Evolutionary conservation across 768 basidiomycete genomes (phyloP), one percentile per base, ranked within the genome.

Genomic region (Mycena haematopus): DNA sequence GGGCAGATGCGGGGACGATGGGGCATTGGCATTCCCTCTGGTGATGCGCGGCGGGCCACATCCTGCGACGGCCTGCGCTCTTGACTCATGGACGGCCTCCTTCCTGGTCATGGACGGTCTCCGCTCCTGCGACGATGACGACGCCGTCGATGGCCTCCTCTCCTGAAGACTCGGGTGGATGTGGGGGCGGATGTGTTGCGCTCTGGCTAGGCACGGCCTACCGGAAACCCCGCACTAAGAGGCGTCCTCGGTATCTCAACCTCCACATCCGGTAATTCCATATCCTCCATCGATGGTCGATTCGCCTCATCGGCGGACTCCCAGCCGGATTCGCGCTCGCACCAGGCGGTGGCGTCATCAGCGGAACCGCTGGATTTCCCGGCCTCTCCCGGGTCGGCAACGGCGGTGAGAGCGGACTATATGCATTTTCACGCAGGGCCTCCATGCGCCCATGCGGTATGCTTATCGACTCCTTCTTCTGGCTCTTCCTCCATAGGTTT

Each of bases 401-500:
- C 51, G 62, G 59, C 15, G 62, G 66, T 58, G 63, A 36, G 54
- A 64, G 22, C 58, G 54, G 66, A 29, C 54, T 65, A 22, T 35
- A 49, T 75, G 67, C 58, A 70, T 75, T 65, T 74, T 75, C 59
- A 77, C 74, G 56, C 24, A 67, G 62, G 31, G 85, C 80, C 63
- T 79, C 71, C 68, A 81, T 71, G 42, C 77, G 76, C 6, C 85
- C 79, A 40, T 83, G 36, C 38, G 27, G 78, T 46, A 81, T 71
- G 74, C 83, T 81, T 52, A 80, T 82, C 61, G 81, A 71, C 25
- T 75, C 70, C 29, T 77, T 84, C 57, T 81, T 84, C 56, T 81
- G 86, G 68, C 88, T 90, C 81, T 84, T 91, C 68, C 90, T 84
- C 92, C 92, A 94, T 22, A 94, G 72, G 63, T 85, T 89, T 74